These are phyloP conservation scores for Streptanthus diversifolius DNA, from an alignment of 345 rosid species.

Conservation along the genomic window DNA sequence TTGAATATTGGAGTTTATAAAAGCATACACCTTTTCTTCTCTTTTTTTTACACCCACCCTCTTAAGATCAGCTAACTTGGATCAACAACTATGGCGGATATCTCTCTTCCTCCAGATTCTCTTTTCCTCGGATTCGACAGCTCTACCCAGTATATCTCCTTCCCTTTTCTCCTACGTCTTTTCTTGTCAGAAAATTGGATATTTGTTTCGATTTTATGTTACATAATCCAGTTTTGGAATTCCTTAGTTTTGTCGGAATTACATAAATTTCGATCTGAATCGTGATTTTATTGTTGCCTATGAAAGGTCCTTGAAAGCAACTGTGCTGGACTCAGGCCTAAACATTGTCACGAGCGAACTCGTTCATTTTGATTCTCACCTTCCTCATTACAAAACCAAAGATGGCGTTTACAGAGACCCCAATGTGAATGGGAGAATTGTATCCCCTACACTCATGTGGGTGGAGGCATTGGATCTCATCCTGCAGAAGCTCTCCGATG, in stretches of 20 bases:
- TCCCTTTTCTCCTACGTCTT: not conserved
- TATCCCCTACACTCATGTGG: conserved; percentile 98
- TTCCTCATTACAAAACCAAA: conserved; percentile 73
- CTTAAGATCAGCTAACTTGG: not conserved
- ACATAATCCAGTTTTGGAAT: not conserved
- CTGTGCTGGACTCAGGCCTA: conserved; percentile 69
- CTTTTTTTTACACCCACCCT: too few species aligned
- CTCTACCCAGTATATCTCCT: conserved; percentile 72
- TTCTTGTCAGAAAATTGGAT: not conserved
- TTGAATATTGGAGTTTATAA: not conserved
- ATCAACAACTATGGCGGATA: conserved; percentile 46
- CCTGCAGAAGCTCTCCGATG: conserved; percentile 51
- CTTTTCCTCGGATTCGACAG: conserved; percentile 88
- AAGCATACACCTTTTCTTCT: not conserved
- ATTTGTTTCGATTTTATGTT: not conserved
- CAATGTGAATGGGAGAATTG: conserved; percentile 60
- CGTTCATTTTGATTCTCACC: conserved; percentile 75
- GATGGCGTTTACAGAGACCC: conserved; percentile 83
- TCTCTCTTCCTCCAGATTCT: conserved; percentile 60
- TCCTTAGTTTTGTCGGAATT: not conserved
- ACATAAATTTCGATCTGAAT: conserved; percentile 1
- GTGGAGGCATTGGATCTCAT: conserved; percentile 89
- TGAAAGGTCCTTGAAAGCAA: conserved; percentile 90
- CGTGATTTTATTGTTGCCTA: not conserved
- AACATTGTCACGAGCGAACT: conserved; percentile 58